These are phyloP conservation scores for Terana coerulea DNA, from an alignment of 768 basidiomycete genomes.

Conservation along the genomic window DNA sequence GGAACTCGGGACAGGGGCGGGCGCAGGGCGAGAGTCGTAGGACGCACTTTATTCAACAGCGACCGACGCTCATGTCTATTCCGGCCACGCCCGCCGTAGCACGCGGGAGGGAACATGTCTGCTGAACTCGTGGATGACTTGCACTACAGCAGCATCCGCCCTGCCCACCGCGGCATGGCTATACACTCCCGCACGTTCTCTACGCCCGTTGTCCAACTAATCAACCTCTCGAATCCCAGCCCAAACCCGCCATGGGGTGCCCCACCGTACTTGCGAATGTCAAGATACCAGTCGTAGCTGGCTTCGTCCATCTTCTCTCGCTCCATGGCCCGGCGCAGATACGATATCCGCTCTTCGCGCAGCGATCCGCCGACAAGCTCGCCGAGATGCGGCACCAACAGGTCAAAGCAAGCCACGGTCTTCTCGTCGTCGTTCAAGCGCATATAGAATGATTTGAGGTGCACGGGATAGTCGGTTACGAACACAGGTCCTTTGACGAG, in stretches of 20 bases:
- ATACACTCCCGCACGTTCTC: conserved; percentile 93
- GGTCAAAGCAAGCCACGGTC: conserved; percentile 93
- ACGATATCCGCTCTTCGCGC: conserved; percentile 67
- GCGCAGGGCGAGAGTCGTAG: neutral
- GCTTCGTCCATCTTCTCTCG: conserved; percentile 39
- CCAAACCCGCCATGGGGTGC: conserved; percentile 96
- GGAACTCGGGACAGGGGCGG: neutral
- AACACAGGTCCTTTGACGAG: conserved; percentile 77
- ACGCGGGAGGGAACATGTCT: neutral
- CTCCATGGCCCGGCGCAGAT: conserved; percentile 49
- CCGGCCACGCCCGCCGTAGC: neutral
- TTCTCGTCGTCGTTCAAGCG: conserved; percentile 49
- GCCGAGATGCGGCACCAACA: conserved; percentile 83
- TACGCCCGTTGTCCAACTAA: conserved; percentile 83
- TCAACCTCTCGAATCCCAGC: conserved; percentile 88
- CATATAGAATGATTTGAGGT: conserved; percentile 97
- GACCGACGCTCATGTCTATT: neutral
- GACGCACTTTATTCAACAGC: neutral
- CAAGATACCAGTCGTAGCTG: conserved; percentile 70
- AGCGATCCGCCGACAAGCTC: conserved; percentile 93
- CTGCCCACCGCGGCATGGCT: conserved; percentile 88
- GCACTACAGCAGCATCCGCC: conserved; percentile 65
- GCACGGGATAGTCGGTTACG: conserved; percentile 82
- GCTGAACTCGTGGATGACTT: neutral
- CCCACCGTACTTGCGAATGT: conserved; percentile 79